Evolutionary conservation across 1,139 yeast genomes (phyloP).

Genomic region (Suhomyces bribrorum): DNA sequence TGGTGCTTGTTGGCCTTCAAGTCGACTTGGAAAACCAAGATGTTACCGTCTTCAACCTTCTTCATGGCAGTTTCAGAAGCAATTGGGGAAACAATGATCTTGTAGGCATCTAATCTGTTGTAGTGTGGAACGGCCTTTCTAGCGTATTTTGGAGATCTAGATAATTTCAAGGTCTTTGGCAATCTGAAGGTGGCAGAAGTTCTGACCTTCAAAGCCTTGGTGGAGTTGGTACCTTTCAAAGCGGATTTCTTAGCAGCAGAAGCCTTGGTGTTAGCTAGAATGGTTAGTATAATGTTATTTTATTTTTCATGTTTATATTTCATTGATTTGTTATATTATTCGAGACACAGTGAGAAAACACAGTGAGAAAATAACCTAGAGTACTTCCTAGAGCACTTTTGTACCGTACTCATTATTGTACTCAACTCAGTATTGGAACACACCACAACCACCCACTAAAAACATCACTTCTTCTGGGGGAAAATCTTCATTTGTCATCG

Average conservation of each 20-base stretch:
- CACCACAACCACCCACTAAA: too few relatives aligned
- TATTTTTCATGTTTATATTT: too few relatives aligned
- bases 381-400: too few relatives aligned
- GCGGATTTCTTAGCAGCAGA: slow-evolving; percentile 98
- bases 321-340: slow-evolving; percentile 1
- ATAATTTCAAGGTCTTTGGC: slow-evolving; percentile 95
- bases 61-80: slow-evolving; percentile 99
- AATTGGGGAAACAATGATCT: slow-evolving; percentile 91
- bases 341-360: background rate
- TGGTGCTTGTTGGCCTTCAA: slow-evolving; percentile 96
- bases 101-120: slow-evolving; percentile 96
- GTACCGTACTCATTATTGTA: too few relatives aligned
- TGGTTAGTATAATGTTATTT: slow-evolving; percentile 26
- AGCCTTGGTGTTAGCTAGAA: slow-evolving; percentile 62
- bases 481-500: too few relatives aligned
- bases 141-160: slow-evolving; percentile 94
- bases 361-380: too few relatives aligned
- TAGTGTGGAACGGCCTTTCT: slow-evolving; percentile 96
- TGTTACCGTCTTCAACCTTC: slow-evolving; percentile 99
- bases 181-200: slow-evolving; percentile 93
- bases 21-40: slow-evolving; percentile 97
- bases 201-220: slow-evolving; percentile 91
- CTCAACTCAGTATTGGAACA: too few relatives aligned
- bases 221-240: slow-evolving; percentile 93
- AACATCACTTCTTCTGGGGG: too few relatives aligned